These are phyloP conservation scores for Brassica juncea DNA, from an alignment of 345 rosid species.

Conservation along the genomic window DNA sequence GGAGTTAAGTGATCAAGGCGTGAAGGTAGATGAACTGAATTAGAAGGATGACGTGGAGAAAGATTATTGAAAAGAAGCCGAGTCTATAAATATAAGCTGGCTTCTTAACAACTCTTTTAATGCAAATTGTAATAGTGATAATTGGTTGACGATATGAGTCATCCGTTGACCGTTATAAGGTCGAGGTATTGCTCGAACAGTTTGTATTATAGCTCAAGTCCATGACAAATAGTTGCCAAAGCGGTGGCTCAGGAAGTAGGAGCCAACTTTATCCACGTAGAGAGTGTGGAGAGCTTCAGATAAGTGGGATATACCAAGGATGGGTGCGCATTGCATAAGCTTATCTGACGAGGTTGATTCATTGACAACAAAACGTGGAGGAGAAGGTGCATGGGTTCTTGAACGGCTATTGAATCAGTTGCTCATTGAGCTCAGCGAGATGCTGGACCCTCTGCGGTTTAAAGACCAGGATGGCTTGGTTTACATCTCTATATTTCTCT, in stretches of 20 bases:
- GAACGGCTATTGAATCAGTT: neutral
- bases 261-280: neutral
- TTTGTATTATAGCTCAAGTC: too few relatives aligned
- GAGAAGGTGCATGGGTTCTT: neutral
- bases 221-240: neutral
- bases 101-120: too few relatives aligned
- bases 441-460: neutral
- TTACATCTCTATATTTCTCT: neutral
- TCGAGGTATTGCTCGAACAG: too few relatives aligned
- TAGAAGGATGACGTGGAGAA: too few relatives aligned
- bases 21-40: too few relatives aligned
- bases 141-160: too few relatives aligned
- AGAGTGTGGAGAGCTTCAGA: too few relatives aligned
- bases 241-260: neutral
- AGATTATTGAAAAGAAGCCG: too few relatives aligned
- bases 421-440: neutral
- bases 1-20: too few relatives aligned
- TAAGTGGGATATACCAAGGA: neutral
- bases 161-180: too few relatives aligned
- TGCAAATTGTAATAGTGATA: too few relatives aligned
- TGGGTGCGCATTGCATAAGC: neutral
- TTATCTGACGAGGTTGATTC: neutral
- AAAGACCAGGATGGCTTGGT: neutral
- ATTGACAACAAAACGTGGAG: neutral
- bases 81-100: too few relatives aligned